phyloP scores from a whole-genome alignment of 345 rosid genomes.

The Euclidium syriacum region DNA sequence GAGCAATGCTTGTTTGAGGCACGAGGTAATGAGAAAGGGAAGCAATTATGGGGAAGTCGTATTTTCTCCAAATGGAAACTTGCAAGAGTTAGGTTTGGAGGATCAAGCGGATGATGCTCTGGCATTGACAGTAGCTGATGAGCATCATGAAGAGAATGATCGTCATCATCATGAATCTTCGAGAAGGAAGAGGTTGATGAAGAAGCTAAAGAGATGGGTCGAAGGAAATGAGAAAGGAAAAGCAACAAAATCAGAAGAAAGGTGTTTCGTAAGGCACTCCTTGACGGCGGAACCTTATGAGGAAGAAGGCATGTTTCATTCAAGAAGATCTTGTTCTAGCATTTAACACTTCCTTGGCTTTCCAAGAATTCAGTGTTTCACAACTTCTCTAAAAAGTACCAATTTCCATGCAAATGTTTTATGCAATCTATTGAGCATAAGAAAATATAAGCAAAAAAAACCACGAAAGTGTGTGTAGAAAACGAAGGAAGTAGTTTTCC shows the following conservation, averaged over 20 bases:
- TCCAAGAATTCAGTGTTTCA: not conserved
- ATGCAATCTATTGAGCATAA: not conserved
- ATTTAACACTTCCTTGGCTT: not conserved
- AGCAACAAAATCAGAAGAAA: slow-evolving; percentile 33
- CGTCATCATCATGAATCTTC: slow-evolving; percentile 23
- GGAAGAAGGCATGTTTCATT: slow-evolving; percentile 29
- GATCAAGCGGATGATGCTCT: slow-evolving; percentile 27
- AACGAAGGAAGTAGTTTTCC: not conserved
- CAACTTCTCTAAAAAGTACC: not conserved
- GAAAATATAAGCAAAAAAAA: not conserved
- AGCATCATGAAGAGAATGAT: not conserved
- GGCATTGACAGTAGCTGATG: slow-evolving; percentile 8
- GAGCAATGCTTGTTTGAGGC: slow-evolving; percentile 74
- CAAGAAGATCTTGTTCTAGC: slow-evolving; percentile 52
- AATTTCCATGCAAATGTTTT: not conserved
- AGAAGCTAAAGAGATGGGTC: slow-evolving; percentile 64
- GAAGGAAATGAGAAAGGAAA: slow-evolving; percentile 52
- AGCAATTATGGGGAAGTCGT: slow-evolving; percentile 17
- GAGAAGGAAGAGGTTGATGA: slow-evolving; percentile 47
- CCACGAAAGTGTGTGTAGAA: not conserved
- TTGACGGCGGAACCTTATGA: slow-evolving; percentile 31
- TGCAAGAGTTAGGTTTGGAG: slow-evolving; percentile 21
- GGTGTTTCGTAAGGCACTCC: slow-evolving; percentile 43
- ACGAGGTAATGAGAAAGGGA: slow-evolving; percentile 43
- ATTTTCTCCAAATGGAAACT: slow-evolving; percentile 26